These are phyloP conservation scores for Fabrea salina DNA, from an alignment of 169 alveolate genomes.

Conservation along the genomic window DNA sequence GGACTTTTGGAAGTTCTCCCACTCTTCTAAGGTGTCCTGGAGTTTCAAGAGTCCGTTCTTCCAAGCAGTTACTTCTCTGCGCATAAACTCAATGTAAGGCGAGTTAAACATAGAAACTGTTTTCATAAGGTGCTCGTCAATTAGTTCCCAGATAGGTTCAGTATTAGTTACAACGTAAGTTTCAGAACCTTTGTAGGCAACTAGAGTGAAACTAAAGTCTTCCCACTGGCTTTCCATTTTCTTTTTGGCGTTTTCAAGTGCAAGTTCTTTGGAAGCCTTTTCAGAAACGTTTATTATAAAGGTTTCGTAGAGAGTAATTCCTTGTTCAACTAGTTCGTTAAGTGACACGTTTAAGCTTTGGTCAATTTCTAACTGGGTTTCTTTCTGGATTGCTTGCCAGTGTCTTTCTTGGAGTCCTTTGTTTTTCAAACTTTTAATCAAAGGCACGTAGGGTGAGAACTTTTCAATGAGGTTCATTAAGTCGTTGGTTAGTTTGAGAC, in stretches of 20 bases:
- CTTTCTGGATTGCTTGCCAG: slow-evolving; percentile 63
- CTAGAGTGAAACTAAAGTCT: slow-evolving; percentile 66
- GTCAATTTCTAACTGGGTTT: background rate
- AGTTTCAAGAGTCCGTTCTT: slow-evolving; percentile 65
- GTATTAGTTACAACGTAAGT: slow-evolving; percentile 74
- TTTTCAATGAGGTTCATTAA: slow-evolving; percentile 56
- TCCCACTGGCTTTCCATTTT: slow-evolving; percentile 79
- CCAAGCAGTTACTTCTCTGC: slow-evolving; percentile 72
- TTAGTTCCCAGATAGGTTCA: slow-evolving; percentile 74
- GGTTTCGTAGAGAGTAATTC: slow-evolving; percentile 49
- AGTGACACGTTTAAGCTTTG: slow-evolving; percentile 41
- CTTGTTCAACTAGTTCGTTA: slow-evolving; percentile 43
- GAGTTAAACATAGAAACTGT: slow-evolving; percentile 73
- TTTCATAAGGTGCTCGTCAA: slow-evolving; percentile 85
- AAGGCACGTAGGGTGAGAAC: slow-evolving; percentile 61
- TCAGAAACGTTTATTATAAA: slow-evolving; percentile 70
- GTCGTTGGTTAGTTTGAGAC: slow-evolving; percentile 47
- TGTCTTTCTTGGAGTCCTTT: slow-evolving; percentile 79
- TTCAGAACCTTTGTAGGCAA: slow-evolving; percentile 76
- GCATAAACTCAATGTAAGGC: slow-evolving; percentile 79
- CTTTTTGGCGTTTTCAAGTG: slow-evolving; percentile 66
- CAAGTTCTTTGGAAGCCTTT: slow-evolving; percentile 71
- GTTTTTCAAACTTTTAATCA: slow-evolving; percentile 64
- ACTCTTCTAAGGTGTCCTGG: slow-evolving; percentile 73
- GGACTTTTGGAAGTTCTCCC: slow-evolving; percentile 80